These are phyloP conservation scores for Kalanchoe fedtschenkoi DNA, from an alignment of 164 flowering plant genomes.

Conservation along the genomic window DNA sequence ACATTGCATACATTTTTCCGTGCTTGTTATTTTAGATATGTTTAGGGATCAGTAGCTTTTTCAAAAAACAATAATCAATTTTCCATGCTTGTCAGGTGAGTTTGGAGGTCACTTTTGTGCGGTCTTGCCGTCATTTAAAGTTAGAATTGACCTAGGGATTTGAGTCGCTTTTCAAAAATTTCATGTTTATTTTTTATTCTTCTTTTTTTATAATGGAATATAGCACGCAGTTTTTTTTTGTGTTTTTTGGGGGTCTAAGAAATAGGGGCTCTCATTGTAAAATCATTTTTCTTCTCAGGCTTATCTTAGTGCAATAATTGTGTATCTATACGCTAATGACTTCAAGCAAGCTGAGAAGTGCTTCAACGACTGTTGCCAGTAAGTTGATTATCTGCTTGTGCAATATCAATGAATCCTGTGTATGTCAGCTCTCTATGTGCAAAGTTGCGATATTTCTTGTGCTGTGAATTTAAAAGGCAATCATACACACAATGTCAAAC, in stretches of 20 bases:
- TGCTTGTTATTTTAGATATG: neutral
- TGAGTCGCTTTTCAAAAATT: neutral
- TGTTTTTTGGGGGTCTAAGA: too few relatives aligned
- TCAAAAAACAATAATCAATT: too few relatives aligned
- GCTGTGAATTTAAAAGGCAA: neutral
- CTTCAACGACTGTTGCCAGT: conserved; percentile 88
- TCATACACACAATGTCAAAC: neutral
- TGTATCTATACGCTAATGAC: conserved; percentile 80
- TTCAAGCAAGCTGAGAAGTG: conserved; percentile 88
- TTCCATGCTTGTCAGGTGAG: neutral
- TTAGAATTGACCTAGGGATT: neutral
- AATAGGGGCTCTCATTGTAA: neutral
- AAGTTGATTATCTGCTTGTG: conserved; percentile 22
- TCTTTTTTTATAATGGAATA: neutral
- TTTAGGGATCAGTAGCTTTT: neutral
- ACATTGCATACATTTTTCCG: neutral
- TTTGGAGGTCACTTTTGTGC: neutral
- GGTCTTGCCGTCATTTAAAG: neutral
- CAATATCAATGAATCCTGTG: neutral
- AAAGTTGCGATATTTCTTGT: neutral
- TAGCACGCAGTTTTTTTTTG: neutral
- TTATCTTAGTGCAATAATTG: conserved; percentile 88
- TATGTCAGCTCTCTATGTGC: neutral
- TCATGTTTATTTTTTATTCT: too few relatives aligned
- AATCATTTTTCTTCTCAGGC: conserved; percentile 45